phyloP scores from a whole-genome alignment of 129 eudicot species.

The Saussurea involucrata region DNA sequence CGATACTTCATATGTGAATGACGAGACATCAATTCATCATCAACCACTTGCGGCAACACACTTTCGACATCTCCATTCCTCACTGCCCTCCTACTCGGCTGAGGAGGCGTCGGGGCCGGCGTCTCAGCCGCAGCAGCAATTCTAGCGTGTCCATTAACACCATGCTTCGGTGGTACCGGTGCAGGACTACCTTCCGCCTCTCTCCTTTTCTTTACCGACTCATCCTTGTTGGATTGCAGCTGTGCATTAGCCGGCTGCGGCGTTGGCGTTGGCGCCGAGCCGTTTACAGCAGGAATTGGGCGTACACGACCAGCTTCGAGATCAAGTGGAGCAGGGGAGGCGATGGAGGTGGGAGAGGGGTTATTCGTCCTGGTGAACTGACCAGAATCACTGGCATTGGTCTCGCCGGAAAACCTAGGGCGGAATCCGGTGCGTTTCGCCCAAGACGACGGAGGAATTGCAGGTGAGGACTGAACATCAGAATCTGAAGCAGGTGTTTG shows the following conservation, averaged over 20 bases:
- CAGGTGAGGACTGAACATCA: conserved; percentile 46
- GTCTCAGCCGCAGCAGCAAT: conserved; percentile 18
- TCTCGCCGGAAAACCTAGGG: conserved; percentile 84
- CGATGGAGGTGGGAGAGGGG: conserved; percentile 18
- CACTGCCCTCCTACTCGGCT: conserved; percentile 32
- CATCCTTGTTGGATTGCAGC: conserved; percentile 12
- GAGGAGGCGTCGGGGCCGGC: conserved; percentile 21
- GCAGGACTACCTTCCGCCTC: conserved; percentile 44
- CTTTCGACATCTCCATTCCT: conserved; percentile 40
- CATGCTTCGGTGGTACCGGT: conserved; percentile 15
- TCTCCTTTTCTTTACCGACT: conserved; percentile 48
- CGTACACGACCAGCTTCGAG: conserved; percentile 54
- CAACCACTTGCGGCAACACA: conserved; percentile 41
- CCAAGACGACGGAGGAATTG: conserved; percentile 79
- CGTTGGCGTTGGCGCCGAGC: conserved; percentile 11
- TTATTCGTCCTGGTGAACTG: conserved; percentile 30
- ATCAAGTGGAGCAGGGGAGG: conserved; percentile 26
- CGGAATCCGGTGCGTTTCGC: conserved; percentile 78
- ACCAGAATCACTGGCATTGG: conserved; percentile 57
- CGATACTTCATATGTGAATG: conserved; percentile 73
- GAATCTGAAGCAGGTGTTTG: conserved; percentile 60
- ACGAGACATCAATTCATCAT: conserved; percentile 51
- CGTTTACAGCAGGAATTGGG: conserved; percentile 33
- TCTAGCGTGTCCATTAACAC: conserved; percentile 14
- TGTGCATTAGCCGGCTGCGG: conserved; percentile 10